Conservation (phyloP, 352 stramenopile species). For the Pythium phragmiticola region DNA sequence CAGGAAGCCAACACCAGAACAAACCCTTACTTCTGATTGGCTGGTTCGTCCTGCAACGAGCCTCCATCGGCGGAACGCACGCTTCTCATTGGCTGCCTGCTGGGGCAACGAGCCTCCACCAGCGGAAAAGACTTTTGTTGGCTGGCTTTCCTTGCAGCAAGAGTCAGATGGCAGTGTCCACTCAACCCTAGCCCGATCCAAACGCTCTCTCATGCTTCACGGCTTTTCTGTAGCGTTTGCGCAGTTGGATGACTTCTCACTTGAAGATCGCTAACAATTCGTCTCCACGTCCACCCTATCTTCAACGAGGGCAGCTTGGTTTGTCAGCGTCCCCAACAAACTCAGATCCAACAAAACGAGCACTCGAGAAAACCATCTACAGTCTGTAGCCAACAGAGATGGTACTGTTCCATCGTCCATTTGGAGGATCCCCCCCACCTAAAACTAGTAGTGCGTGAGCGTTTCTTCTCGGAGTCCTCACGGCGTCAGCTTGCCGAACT, state of each 20-base stretch:
- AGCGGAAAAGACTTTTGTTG: too few species aligned
- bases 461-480: too few species aligned
- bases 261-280: background rate
- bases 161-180: background rate
- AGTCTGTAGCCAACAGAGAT: too few species aligned
- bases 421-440: too few species aligned
- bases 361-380: too few species aligned
- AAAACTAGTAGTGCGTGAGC: too few species aligned
- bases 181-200: constrained; percentile 18
- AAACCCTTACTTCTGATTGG: constrained; percentile 11
- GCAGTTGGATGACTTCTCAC: background rate
- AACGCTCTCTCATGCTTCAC: background rate
- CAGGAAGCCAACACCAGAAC: constrained; percentile 8
- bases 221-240: background rate
- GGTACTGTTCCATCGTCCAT: too few species aligned
- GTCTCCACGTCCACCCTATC: background rate
- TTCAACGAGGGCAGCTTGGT: background rate
- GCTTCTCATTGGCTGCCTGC: background rate
- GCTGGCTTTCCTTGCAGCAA: background rate
- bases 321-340: background rate
- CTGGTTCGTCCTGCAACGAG: background rate
- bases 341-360: background rate
- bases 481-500: too few species aligned
- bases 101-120: background rate
- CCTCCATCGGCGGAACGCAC: constrained; percentile 20